A percentile compares a stretch with the other conserved stretches of the same genome.
phyloP scores from a whole-genome alignment of 345 rosid species.

The Camelina neglecta region DNA sequence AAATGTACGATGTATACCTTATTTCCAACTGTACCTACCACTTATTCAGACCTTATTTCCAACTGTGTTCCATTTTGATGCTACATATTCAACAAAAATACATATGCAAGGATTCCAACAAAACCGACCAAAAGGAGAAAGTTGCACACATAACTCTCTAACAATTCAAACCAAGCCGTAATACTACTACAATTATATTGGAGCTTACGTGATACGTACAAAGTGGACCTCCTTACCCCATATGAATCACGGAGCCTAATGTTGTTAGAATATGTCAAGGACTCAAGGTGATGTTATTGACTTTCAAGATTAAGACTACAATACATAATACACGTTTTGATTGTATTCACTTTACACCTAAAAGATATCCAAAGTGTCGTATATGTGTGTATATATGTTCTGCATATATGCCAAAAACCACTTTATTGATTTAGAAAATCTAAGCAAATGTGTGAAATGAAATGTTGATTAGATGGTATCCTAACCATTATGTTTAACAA shows the following conservation, averaged over 20 bases:
- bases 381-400: neutral
- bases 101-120: conserved; percentile 29
- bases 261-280: conserved; percentile 28
- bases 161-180: conserved; percentile 39
- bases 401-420: neutral
- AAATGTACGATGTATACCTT: neutral
- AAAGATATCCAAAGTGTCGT: conserved; percentile 10
- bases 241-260: conserved; percentile 14
- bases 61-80: conserved; percentile 6
- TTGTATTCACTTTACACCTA: conserved; percentile 15
- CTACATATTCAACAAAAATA: conserved; percentile 34
- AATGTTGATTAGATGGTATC: neutral
- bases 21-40: conserved; percentile 3
- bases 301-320: conserved; percentile 21
- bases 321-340: neutral
- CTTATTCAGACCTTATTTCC: neutral
- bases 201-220: conserved; percentile 38
- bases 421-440: conserved; percentile 15
- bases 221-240: conserved; percentile 34
- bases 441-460: neutral
- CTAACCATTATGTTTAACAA: neutral
- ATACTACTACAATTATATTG: conserved; percentile 6
- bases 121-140: conserved; percentile 38
- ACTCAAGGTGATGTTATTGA: conserved; percentile 31
- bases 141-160: neutral